Evolutionary conservation across 345 rosid genomes (phyloP), one percentile per base, ranked within the genome.

Genomic region (Euphorbia tirucalli): DNA sequence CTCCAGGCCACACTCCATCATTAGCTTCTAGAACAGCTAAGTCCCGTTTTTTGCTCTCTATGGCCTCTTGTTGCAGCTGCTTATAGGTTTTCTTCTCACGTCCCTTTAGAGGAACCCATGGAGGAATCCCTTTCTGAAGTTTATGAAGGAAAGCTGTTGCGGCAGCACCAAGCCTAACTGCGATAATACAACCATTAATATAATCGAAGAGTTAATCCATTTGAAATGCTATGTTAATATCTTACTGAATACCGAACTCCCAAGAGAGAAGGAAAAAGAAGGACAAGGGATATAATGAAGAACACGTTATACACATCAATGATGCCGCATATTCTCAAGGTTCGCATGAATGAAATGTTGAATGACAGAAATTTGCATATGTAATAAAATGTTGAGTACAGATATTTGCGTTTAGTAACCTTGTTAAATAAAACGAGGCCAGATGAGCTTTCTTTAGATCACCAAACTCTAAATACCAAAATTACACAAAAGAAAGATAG

Each of bases 151-250:
- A 86, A 41, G 85, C 92, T 1, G 97, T 91, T 70, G 96, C 96
- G 3, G 96, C 86, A 9, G 98, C 97, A 69, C 90, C 97, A 71
- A 93, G 82, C 82, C 97, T 89, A 68, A 91, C 98, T 93, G 93
- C 65, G 66, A 71, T 32, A 21, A 48, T 39, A 70, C 19, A 43
- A 54, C 58, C 74, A n/a, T n/a, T n/a, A n/a, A n/a, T n/a, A 77
- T 31, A 67, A 64, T 19, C 68, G 24, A 65, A 60, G 61, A 71
- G 41, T 64, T 48, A 74, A 71, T 27, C 63, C 67, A 50, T 48
- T 27, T 15, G 30, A 39, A 72, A 25, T 3, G 50, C 18, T 6
- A 21, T n/a, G 11, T 65, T 39, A n/a, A 61, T 41, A 7, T 24
- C 61, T n/a, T 21, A 28, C 31, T 1, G 44, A 27, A 48, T 19